Evolutionary conservation across 345 rosid genomes (phyloP), one percentile per base, ranked within the genome.

Genomic region (Salix caprea): DNA sequence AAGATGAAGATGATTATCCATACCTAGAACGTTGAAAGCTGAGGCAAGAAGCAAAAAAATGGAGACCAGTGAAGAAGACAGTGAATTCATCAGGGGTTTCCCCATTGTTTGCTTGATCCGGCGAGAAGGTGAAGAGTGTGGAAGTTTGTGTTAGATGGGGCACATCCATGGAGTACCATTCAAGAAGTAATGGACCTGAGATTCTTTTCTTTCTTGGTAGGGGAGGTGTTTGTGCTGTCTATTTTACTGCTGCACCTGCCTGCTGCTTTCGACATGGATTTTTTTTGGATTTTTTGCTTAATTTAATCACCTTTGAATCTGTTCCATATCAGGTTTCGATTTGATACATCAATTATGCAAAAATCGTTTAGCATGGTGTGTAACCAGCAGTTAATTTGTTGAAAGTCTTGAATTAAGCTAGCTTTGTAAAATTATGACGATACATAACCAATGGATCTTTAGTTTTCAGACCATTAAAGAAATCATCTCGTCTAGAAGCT

Each of bases 201-300:
- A 88, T 92, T 78, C 97, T 77, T 92, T 92, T 70, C 94, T 90
- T 91, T 85, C 82, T 37, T 67, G 66, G 72, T 69, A 58, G 86
- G 85, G 81, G 54, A 78, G 19, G 42, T 52, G 6, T 66, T 11
- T 70, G 39, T 58, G 26, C 73, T 18, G 18, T 39, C 16, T 13
- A 1, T 78, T 78, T 72, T 78, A 58, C 61, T 54, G 61, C n/a
- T 54, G 18, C 32, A 32, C 70, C 7, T 39, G 52, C 64, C 14
- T 6, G 28, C 60, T 79, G 71, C 83, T 84, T 80, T 72, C 42
- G 70, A 37, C 46, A 42, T 69, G 30, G 56, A 21, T 34, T 40
- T 0, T 37, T 36, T 36, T 72, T 74, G 39, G n/a, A 30, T 50
- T 68, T 36, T 74, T 67, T 2, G 30, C 42, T 72, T 32, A 3